Evolutionary conservation across 2,329 filamentous ascomycete genomes (phyloP).

Genomic region (Clarireedia homoeocarpa): DNA sequence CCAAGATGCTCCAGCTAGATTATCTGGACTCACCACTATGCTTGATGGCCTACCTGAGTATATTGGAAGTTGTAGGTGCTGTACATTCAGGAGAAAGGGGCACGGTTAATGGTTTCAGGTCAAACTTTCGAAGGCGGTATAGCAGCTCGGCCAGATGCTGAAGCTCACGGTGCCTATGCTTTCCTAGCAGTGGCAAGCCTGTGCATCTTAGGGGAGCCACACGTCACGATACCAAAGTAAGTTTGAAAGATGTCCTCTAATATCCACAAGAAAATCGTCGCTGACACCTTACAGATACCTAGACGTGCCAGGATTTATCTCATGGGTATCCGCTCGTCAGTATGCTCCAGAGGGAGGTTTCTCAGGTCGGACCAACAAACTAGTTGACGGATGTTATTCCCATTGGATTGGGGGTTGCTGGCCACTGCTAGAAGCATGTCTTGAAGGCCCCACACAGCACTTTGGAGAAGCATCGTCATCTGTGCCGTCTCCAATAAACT

Average conservation of each 20-base stretch:
- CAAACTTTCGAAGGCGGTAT: slow-evolving; percentile 96
- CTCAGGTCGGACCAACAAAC: slow-evolving; percentile 90
- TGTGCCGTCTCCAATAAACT: slow-evolving; percentile 30
- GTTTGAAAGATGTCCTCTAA: slow-evolving; percentile 24
- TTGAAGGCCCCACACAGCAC: slow-evolving; percentile 39
- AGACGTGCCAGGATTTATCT: slow-evolving; percentile 66
- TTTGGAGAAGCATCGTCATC: slow-evolving; percentile 8
- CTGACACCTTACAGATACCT: slow-evolving; percentile 50
- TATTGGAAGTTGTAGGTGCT: slow-evolving; percentile 64
- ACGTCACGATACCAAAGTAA: slow-evolving; percentile 65
- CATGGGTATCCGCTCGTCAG: slow-evolving; percentile 86
- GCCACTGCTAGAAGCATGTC: slow-evolving; percentile 76
- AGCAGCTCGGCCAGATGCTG: slow-evolving; percentile 72
- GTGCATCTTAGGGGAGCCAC: slow-evolving; percentile 73
- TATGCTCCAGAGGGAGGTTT: slow-evolving; percentile 89
- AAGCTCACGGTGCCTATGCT: slow-evolving; percentile 94
- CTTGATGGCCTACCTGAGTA: slow-evolving; percentile 70
- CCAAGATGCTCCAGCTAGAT: slow-evolving; percentile 58
- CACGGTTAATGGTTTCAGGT: slow-evolving; percentile 38
- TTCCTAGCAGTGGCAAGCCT: slow-evolving; percentile 91
- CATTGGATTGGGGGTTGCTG: slow-evolving; percentile 97
- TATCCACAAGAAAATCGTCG: slow-evolving; percentile 1
- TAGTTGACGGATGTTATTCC: slow-evolving; percentile 96
- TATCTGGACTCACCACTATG: slow-evolving; percentile 56
- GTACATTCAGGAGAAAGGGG: neutral